A percentile compares a stretch with the other conserved stretches of the same genome.
phyloP scores from a whole-genome alignment of 2,329 filamentous ascomycete genomes.

The Shiraia bambusicola region DNA sequence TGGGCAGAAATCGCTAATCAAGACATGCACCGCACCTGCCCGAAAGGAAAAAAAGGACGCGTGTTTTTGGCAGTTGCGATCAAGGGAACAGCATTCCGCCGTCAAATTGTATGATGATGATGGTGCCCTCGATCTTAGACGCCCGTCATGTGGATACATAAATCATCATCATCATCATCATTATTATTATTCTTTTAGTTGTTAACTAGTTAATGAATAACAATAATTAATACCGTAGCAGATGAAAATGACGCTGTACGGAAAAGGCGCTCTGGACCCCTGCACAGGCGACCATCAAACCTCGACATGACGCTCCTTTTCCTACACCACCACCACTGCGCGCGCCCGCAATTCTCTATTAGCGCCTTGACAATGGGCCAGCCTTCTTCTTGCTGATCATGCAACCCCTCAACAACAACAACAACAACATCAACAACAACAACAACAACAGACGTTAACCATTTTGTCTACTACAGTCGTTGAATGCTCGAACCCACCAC shows the following conservation, averaged over 20 bases:
- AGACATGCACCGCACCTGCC: conserved; percentile 6
- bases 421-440: no score
- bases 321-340: conserved; percentile 5
- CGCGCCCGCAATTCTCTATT: conserved; percentile 3
- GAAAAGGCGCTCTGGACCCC: not conserved
- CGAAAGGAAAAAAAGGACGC: conserved; percentile 3
- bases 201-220: no score
- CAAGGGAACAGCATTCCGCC: not conserved
- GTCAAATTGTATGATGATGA: no score
- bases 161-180: no score
- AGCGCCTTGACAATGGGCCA: conserved; percentile 3
- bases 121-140: no score
- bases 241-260: not conserved
- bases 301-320: conserved; percentile 6
- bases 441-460: conserved; percentile 1
- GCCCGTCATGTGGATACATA: no score
- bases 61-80: conserved; percentile 10
- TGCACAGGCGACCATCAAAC: not conserved
- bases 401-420: not conserved
- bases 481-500: no score
- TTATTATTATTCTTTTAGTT: no score
- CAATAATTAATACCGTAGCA: no score
- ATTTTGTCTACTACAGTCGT: no score
- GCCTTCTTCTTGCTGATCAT: conserved; percentile 1
- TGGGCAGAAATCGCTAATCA: conserved; percentile 2